phyloP scores from a whole-genome alignment of 1,284 basidiomycete species.

The Ganoderma leucocontextum region DNA sequence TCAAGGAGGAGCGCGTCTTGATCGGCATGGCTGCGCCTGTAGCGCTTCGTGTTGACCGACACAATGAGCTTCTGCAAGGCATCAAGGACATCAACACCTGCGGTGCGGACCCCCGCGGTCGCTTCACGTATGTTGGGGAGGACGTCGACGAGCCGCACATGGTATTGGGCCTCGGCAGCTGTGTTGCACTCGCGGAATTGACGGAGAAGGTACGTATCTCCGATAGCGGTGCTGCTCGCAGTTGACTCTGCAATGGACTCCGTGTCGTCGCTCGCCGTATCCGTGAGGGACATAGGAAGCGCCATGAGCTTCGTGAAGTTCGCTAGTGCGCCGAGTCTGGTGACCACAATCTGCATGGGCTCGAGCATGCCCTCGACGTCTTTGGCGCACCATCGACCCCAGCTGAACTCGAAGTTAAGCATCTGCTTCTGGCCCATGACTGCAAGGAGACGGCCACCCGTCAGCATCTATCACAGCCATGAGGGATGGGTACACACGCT shows the following conservation, averaged over 20 bases:
- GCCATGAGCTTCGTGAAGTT: constrained; percentile 42
- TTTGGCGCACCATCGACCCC: constrained; percentile 60
- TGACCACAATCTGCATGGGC: constrained; percentile 52
- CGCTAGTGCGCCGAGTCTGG: constrained; percentile 52
- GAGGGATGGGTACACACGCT: constrained; percentile 29
- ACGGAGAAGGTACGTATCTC: constrained; percentile 52
- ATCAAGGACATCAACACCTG: constrained; percentile 47
- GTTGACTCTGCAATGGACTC: constrained; percentile 20
- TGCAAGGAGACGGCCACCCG: constrained; percentile 17
- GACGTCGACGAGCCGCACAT: constrained; percentile 53
- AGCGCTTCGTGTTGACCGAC: constrained; percentile 58
- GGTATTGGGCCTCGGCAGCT: constrained; percentile 46
- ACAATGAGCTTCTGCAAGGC: constrained; percentile 48
- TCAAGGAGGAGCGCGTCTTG: constrained; percentile 38
- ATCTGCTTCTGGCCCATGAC: constrained; percentile 53
- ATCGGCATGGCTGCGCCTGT: constrained; percentile 42
- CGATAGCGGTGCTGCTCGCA: constrained; percentile 17
- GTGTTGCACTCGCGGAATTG: constrained; percentile 46
- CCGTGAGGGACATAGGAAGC: constrained; percentile 21
- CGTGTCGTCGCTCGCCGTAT: constrained; percentile 18
- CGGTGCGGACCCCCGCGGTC: constrained; percentile 52
- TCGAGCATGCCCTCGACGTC: constrained; percentile 57
- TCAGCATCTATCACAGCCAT: background rate
- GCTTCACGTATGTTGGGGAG: constrained; percentile 55
- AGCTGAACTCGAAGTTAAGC: constrained; percentile 61